phyloP scores from a whole-genome alignment of 495 filamentous ascomycete genomes.

The Aspergillus baeticus region DNA sequence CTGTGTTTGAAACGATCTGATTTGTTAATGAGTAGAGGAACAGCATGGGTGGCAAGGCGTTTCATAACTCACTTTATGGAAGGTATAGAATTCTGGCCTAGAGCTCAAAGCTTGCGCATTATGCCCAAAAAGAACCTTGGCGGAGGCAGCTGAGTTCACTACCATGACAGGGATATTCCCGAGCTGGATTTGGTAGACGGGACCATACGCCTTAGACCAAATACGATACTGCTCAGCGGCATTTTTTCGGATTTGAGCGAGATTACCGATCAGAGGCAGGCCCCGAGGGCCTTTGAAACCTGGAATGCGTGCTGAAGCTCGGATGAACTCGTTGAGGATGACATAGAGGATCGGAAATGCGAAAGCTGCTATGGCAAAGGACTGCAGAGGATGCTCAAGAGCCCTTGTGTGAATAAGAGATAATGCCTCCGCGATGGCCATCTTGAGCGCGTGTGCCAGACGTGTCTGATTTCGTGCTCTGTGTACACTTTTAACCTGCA shows the following conservation, averaged over 20 bases:
- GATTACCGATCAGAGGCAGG: conserved; percentile 60
- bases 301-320: conserved; percentile 45
- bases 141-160: conserved; percentile 56
- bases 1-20: conserved; percentile 60
- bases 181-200: conserved; percentile 64
- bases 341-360: conserved; percentile 43
- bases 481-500: too few relatives aligned
- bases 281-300: conserved; percentile 55
- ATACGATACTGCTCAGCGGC: conserved; percentile 59
- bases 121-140: conserved; percentile 56
- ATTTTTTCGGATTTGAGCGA: conserved; percentile 57
- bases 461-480: not conserved
- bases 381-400: conserved; percentile 28
- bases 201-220: conserved; percentile 57
- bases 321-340: conserved; percentile 52
- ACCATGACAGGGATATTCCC: conserved; percentile 62
- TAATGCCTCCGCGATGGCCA: conserved; percentile 32
- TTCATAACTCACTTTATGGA: conserved; percentile 53
- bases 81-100: conserved; percentile 62
- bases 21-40: not conserved
- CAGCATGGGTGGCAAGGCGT: not conserved
- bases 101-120: conserved; percentile 60
- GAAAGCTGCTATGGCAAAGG: conserved; percentile 24
- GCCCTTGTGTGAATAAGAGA: conserved; percentile 23
- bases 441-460: conserved; percentile 9